phyloP scores from a whole-genome alignment of 2,329 filamentous ascomycete genomes.

The Cladophialophora psammophila region DNA sequence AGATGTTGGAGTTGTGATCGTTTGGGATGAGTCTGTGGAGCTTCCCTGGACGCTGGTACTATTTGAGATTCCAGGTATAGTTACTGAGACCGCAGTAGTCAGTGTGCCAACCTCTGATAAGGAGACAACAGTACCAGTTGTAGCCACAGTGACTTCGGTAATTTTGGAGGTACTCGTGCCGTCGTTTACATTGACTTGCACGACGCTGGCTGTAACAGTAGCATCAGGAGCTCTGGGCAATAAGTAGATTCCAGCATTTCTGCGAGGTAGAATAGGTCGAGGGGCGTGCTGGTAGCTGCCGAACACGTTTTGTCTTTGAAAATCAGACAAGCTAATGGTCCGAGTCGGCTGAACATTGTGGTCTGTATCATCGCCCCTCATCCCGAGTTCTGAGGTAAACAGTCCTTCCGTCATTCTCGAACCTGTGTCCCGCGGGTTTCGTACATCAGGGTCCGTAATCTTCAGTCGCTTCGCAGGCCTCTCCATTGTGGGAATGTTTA shows the following conservation, averaged over 20 bases:
- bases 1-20: constrained; percentile 26
- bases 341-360: constrained; percentile 23
- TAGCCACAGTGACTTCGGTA: constrained; percentile 34
- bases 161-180: constrained; percentile 33
- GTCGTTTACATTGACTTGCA: constrained; percentile 39
- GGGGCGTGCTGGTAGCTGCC: constrained; percentile 27
- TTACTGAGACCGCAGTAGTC: constrained; percentile 26
- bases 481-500: constrained; percentile 31
- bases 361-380: constrained; percentile 32
- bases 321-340: constrained; percentile 35
- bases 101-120: constrained; percentile 33
- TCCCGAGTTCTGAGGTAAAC: constrained; percentile 37
- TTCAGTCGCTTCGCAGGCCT: constrained; percentile 39
- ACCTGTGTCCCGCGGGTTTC: constrained; percentile 36
- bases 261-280: constrained; percentile 23
- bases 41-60: constrained; percentile 14
- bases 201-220: constrained; percentile 37
- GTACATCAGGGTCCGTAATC: constrained; percentile 36
- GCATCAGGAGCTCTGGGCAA: constrained; percentile 35
- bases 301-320: constrained; percentile 34
- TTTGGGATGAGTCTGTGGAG: constrained; percentile 26
- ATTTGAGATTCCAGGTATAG: constrained; percentile 27
- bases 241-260: constrained; percentile 34
- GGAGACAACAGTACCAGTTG: constrained; percentile 33
- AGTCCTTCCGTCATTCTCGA: constrained; percentile 36